Evolutionary conservation across 2,329 filamentous ascomycete genomes (phyloP), one percentile per base, ranked within the genome.

Genomic region (Alternaria dauci): DNA sequence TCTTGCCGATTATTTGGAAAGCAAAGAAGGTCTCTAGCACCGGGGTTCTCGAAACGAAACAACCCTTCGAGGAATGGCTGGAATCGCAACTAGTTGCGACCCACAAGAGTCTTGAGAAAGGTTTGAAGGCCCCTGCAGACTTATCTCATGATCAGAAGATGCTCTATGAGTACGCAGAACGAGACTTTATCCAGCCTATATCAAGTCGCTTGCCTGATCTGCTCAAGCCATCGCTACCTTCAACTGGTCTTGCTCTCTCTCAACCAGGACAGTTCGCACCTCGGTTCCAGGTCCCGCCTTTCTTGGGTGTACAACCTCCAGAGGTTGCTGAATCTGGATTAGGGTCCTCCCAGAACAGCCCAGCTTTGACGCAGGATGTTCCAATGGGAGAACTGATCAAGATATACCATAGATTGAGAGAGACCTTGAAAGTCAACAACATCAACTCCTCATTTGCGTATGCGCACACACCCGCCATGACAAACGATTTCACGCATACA

Each of bases 1-100:
- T 99, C 80, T 78, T 99, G 38, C 96, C 96, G 0, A 93, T 99
- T 63, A 89, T 96, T 38, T 99, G 95, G 95, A 96, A 94, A 76
- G 91, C 91, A 26, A 90, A 96, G 72, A 92, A 96, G 69, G 92
- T 97, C 74, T 87, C 89, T 2, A 93, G 94, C 63, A 89, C 92
- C 0, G 90, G 91, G 4, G 84, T 87, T n/a, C 81, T 97, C 38
- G 84, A 88, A 52, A 72, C 76, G 4, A 81, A 88, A 5, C 78
- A 78, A 18, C 76, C 84, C 1, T 94, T 97, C 73, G 84, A 88
- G 4, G 83, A 88, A 0, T 96, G 93, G 81, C 80, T 96, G 14
- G 82, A 85, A 54, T 82, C 83, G 38, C 84, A 88, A 54, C 47
- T 72, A n/a, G 83, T 92, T 71, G 80, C 81, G 16, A 75, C 78